Percentiles rank a stretch among this genome's conserved stretches.
Conservation (phyloP, 2,329 filamentous ascomycete genomes). For the Aspergillus tubingensis region DNA sequence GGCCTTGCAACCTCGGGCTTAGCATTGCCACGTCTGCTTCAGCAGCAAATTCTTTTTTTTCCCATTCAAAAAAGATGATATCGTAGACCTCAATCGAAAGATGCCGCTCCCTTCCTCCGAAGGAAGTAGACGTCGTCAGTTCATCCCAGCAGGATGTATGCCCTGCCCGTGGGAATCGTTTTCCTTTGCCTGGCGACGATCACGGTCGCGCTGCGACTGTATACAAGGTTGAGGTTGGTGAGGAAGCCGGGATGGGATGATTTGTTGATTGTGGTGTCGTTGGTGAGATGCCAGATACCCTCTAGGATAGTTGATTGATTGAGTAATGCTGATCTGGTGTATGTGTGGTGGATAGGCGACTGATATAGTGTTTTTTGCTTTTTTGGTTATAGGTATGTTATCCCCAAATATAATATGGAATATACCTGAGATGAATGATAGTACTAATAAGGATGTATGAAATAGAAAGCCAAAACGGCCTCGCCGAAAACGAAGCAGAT, state of each 20-base stretch:
- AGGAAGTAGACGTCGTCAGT: background rate
- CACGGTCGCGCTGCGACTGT: conserved; percentile 26
- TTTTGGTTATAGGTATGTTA: conserved; percentile 17
- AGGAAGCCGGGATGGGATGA: conserved; percentile 32
- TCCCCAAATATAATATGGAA: background rate
- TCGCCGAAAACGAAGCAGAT: conserved; percentile 17
- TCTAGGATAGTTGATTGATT: background rate
- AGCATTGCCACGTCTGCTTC: background rate
- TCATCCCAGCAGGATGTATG: conserved; percentile 23
- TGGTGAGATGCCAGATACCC: conserved; percentile 16
- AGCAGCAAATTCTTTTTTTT: too few relatives aligned
- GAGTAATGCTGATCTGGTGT: background rate
- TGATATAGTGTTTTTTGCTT: conserved; percentile 17
- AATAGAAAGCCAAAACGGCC: conserved; percentile 26
- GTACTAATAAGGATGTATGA: background rate
- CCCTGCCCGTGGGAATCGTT: conserved; percentile 21
- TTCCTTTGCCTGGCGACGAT: conserved; percentile 25
- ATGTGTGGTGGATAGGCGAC: conserved; percentile 7
- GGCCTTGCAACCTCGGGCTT: background rate
- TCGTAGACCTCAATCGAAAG: too few relatives aligned
- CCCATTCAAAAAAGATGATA: too few relatives aligned
- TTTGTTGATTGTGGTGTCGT: conserved; percentile 24
- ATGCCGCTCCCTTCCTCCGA: background rate
- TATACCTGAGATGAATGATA: background rate
- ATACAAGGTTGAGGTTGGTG: conserved; percentile 25